Evolutionary conservation across 2,329 filamentous ascomycete genomes (phyloP), one percentile per base, ranked within the genome.

Genomic region (Fusarium armeniacum): DNA sequence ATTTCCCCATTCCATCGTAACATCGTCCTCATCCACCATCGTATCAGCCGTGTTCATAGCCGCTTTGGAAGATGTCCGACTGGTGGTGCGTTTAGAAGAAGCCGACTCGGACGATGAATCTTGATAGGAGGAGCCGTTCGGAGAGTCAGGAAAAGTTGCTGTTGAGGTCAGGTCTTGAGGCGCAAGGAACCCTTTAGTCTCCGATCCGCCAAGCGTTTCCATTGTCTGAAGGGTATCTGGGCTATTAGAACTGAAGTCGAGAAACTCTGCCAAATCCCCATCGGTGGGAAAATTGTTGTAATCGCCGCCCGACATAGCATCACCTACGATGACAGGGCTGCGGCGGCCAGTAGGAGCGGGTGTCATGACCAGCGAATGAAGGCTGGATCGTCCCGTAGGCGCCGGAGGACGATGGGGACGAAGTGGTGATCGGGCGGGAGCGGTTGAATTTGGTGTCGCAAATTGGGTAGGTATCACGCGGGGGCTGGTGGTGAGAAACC

Each of bases 91-190:
- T 74, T 85, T 85, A 33, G 83, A 75, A 30, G 78, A 85, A 40
- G 83, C 83, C 11, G 85, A 86, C 65, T 86, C 84, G 52, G 84
- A 86, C 6, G 83, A 84, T 5, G 84, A 85, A 71, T 86, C 85
- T 60, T 81, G 81, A 52, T 82, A 83, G 13, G 80, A 82, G 51
- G 80, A 82, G 53, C 77, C 80, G 76, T 78, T 79, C 46, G 81
- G 79, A 38, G 81, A 82, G 65, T 80, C 79, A 52, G 80, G 81
- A 11, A 51, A 46, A 81, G 80, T n/a, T 81, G 79, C 79, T 20
- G 79, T 79, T 22, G 76, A 71, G 18, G 80, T 72, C 41, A 80
- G 73, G 40, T 80, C 76, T 60, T 78, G 76, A 9, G 78, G 76
- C 40, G 77, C 76, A 32, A 80, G 64, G 38, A 77, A 79, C 38